Evolutionary conservation across 441 rosid genomes (phyloP), one percentile per base, ranked within the genome.

Genomic region (Pelargonium fulgidum): DNA sequence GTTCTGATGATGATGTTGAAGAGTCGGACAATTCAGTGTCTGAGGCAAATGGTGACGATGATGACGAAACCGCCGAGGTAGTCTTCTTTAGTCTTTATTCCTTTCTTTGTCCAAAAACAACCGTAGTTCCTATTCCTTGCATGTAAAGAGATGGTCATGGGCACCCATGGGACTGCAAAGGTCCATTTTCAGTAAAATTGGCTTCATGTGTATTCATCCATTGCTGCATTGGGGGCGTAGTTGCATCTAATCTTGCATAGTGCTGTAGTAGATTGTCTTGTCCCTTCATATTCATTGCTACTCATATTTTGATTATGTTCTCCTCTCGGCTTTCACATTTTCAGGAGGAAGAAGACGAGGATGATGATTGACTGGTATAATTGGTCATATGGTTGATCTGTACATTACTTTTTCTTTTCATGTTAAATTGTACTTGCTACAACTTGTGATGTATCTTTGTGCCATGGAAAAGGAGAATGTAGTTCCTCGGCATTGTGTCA

Each of bases 11-110:
- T 2, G 81, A 64, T 11, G 74, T 44, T 22, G 81, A 74, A 5
- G 79, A 77, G 44, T 78, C 76, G 8, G 81, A 72, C 45, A 75
- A 47, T 47, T 78, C 81, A 54, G 75, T 69, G 48, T 75, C 81
- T 3, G 78, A 76, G 72, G 71, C 64, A 69, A 73, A 72, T 19
- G 77, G 73, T 59, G 73, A 70, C 7, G 70, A 73, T 3, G 75
- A 72, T 1, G 79, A 70, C 62, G 79, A 69, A 24, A 41, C 42
- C 16, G 75, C 24, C 14, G 78, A 70, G 42, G 76, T 71, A 56
- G 48, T 47, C 50, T 70, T 3, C 36, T 65, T 29, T 24, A 66
- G 62, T 63, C 1, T 11, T 12, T 68, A 36, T 4, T 12, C 19
- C 19, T 2, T 41, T n/a, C 12, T 56, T 26, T 19, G 33, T 26